Percentiles rank a stretch among this genome's conserved stretches.
phyloP scores from a whole-genome alignment of 257 asterid genomes.

The Datura wrightii region DNA sequence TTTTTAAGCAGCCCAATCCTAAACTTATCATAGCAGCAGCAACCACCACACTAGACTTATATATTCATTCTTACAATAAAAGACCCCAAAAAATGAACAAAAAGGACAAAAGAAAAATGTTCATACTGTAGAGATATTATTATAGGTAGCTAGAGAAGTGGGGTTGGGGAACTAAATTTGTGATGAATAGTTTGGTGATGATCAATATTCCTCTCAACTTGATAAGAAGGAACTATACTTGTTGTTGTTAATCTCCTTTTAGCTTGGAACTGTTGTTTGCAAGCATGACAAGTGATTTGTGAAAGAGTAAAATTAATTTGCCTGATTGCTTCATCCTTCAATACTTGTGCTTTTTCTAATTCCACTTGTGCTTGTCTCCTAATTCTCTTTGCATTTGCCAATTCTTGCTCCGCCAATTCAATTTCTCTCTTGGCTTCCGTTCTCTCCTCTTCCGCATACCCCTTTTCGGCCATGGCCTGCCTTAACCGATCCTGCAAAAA shows the following conservation, averaged over 20 bases:
- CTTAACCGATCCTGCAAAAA: slow-evolving; percentile 46
- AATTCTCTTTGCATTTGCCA: slow-evolving; percentile 62
- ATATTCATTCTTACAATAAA: neutral
- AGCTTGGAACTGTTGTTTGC: slow-evolving; percentile 56
- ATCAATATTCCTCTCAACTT: neutral
- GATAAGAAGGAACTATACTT: slow-evolving; percentile 19
- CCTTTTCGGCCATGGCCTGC: slow-evolving; percentile 66
- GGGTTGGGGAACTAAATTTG: neutral
- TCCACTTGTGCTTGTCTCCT: slow-evolving; percentile 67
- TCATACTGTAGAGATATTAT: neutral
- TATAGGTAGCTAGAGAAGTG: neutral
- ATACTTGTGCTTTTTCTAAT: slow-evolving; percentile 56
- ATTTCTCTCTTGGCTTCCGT: slow-evolving; percentile 59
- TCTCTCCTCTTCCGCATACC: slow-evolving; percentile 69
- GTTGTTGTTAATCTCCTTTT: slow-evolving; percentile 12
- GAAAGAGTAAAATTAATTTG: slow-evolving; percentile 53
- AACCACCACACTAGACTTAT: neutral
- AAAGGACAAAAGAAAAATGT: neutral
- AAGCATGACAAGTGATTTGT: slow-evolving; percentile 68
- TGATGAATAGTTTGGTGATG: neutral
- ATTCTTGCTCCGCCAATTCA: slow-evolving; percentile 67
- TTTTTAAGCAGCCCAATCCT: neutral
- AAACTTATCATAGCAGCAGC: too few relatives aligned
- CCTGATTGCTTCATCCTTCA: slow-evolving; percentile 59
- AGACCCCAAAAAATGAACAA: neutral